These are phyloP conservation scores for Nicotiana tomentosiformis DNA, from an alignment of 257 asterid species.

Conservation along the genomic window DNA sequence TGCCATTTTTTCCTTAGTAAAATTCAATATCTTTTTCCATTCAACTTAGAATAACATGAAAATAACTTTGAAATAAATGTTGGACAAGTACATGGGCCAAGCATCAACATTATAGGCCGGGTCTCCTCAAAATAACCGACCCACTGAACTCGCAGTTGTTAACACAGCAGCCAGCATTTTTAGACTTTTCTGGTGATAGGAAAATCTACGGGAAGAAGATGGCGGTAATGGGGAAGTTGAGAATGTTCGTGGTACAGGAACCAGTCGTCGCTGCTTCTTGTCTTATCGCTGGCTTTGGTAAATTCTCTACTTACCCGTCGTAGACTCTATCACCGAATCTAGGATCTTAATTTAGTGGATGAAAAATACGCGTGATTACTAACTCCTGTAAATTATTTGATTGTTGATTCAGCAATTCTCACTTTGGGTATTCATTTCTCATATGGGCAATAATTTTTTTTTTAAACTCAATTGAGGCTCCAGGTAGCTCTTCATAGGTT, in stretches of 20 bases:
- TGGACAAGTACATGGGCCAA: neutral
- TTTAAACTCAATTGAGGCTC: neutral
- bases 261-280: constrained; percentile 86
- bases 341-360: neutral
- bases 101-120: neutral
- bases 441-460: neutral
- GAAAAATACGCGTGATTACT: neutral
- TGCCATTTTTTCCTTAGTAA: no score
- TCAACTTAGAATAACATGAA: no score
- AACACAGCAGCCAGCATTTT: neutral
- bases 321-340: neutral
- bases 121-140: neutral
- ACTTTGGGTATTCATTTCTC: neutral
- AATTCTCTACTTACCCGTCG: neutral
- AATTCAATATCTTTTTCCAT: no score
- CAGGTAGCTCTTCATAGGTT: neutral
- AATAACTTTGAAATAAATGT: neutral
- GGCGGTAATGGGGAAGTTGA: constrained; percentile 77
- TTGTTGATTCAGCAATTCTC: neutral
- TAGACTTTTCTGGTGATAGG: neutral
- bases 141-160: neutral
- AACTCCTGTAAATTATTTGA: neutral
- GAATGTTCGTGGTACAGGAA: constrained; percentile 73
- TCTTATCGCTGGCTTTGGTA: constrained; percentile 84
- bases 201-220: constrained; percentile 18